These are phyloP conservation scores for Lepidium africanum DNA, from an alignment of 345 rosid species.

Conservation along the genomic window DNA sequence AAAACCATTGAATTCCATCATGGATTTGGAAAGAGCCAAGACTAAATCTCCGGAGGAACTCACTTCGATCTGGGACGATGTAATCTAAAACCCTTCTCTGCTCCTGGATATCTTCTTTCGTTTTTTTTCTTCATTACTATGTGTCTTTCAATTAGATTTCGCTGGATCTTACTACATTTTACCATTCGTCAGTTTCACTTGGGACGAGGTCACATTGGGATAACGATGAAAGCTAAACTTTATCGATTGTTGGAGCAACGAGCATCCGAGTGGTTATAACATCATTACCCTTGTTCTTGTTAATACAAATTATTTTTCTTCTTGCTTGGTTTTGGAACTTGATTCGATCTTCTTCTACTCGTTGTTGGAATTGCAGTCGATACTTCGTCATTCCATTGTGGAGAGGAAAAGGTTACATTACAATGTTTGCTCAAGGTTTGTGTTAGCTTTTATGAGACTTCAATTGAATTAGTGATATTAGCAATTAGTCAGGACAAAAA, in stretches of 20 bases:
- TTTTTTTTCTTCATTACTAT: neutral
- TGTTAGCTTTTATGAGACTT: neutral
- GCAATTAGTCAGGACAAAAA: neutral
- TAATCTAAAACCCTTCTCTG: constrained; percentile 11
- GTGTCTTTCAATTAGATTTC: neutral
- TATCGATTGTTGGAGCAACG: constrained; percentile 70
- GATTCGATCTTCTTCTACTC: neutral
- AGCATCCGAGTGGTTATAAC: constrained; percentile 66
- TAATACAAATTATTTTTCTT: neutral
- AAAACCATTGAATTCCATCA: constrained; percentile 78
- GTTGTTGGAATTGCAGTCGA: constrained; percentile 43
- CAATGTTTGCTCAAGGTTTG: constrained; percentile 90
- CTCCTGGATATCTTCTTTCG: neutral
- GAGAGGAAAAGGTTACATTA: constrained; percentile 85
- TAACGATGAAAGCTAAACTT: constrained; percentile 63
- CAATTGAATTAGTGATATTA: neutral
- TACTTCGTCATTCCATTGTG: constrained; percentile 86
- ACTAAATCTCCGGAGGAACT: constrained; percentile 65
- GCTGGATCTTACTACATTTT: neutral
- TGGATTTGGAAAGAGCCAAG: constrained; percentile 73
- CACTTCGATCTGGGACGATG: constrained; percentile 85
- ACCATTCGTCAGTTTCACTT: constrained; percentile 56
- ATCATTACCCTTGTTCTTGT: constrained; percentile 1
- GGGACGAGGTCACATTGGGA: constrained; percentile 86
- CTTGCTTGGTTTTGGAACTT: neutral